Base-by-base conservation (phyloP, 768 basidiomycete species). In the Imleria badia region DNA sequence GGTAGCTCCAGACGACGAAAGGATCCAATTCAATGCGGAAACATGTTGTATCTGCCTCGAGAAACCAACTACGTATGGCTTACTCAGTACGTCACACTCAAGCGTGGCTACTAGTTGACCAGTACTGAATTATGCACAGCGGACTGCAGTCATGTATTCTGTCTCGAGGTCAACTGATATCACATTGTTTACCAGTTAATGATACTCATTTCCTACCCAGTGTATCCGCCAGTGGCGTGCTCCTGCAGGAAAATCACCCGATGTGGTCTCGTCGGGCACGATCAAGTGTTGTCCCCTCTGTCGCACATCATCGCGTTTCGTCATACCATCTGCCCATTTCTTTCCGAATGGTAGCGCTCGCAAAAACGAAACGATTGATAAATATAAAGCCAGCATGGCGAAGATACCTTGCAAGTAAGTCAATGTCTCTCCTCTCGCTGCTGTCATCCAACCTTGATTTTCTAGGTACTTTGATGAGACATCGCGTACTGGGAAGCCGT, bases 221-320 rank as follows among this genome's bases (percentile, higher is more conserved):
- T 93, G 91, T 65, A 88, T 93, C 55, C 84, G 83, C 41, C 81
- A 82, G 62, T 93, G 91, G 91, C 82, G 91, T 26, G 81, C 82
- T 58, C 79, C 79, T n/a, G 63, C 68, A 10, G 79, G 75, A 19
- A 86, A 83, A 66, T 72, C 75, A 3, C 65, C 67, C 1, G 85
- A 84, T 51, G 67, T 81, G 7, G 66, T 81, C 22, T 69, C 73
- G 35, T 83, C 85, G 6, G 81, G 80, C 20, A 83, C 79, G 48
- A 85, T 79, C 58, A 91, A 91, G 75, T 83, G 79, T 41, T 93
- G 91, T 63, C 90, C 91, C 0, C 83, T 89, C 73, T 92, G 90
- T 65, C 85, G 91, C 31, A 67, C 77, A 3, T 63, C 76, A 5
- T 87, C 89, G 39, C 80, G 77, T 45, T 91, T 86, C 56, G 81